Percentiles rank a stretch among this genome's conserved stretches.
Conservation (phyloP, 805 yeast species). For the Kodamaea fukazawae region DNA sequence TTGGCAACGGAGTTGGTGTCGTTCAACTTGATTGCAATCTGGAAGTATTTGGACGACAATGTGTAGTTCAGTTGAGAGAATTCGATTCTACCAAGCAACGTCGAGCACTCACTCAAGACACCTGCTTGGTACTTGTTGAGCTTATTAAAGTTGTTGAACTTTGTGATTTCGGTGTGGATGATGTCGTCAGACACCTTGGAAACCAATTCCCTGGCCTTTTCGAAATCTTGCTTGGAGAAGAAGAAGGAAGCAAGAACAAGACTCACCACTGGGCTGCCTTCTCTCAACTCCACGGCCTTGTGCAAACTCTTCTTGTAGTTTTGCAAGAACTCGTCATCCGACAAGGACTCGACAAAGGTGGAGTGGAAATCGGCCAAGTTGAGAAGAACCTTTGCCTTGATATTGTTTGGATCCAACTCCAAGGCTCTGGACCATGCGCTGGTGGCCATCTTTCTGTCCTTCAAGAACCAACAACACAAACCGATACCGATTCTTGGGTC, state of each 20-base stretch:
- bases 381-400: conserved; percentile 62
- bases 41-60: conserved; percentile 70
- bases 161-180: conserved; percentile 5
- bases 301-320: conserved; percentile 60
- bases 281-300: conserved; percentile 27
- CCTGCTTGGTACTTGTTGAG: conserved; percentile 29
- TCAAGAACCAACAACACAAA: conserved; percentile 85
- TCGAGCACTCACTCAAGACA: conserved; percentile 40
- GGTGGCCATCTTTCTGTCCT: conserved; percentile 72
- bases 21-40: conserved; percentile 64
- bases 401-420: conserved; percentile 59
- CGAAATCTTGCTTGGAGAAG: conserved; percentile 64
- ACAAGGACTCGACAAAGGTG: conserved; percentile 53
- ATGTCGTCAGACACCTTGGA: conserved; percentile 35
- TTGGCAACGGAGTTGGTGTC: conserved; percentile 66
- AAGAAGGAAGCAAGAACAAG: conserved; percentile 67
- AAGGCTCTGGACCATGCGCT: conserved; percentile 80
- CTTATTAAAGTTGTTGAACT: conserved; percentile 17
- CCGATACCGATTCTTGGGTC: conserved; percentile 96
- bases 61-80: conserved; percentile 59
- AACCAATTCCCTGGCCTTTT: conserved; percentile 55
- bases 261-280: conserved; percentile 56
- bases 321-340: conserved; percentile 59
- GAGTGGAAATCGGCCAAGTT: conserved; percentile 67
- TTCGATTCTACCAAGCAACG: conserved; percentile 84